Evolutionary conservation across 2,329 filamentous ascomycete genomes (phyloP), one percentile per base, ranked within the genome.

Genomic region (Alternaria triticimaculans): DNA sequence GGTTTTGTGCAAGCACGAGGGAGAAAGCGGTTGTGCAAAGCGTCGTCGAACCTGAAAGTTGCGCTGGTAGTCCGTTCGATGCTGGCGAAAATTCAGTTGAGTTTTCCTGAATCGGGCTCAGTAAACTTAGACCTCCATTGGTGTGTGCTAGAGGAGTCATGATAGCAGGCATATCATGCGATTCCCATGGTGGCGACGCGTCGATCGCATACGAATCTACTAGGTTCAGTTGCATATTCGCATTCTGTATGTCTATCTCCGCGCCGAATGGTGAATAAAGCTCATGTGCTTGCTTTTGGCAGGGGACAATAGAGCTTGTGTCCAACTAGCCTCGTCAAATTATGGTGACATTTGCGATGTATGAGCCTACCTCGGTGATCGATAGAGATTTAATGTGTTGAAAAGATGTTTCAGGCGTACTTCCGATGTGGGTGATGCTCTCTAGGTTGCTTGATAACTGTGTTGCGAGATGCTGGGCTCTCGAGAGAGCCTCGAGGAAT

Each of bases 1-100:
- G n/a, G n/a, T 68, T 68, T 46, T 61, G 60, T 28, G 56, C 55
- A 6, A 65, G 44, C 14, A 70, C 53, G 10, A 68, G 63, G 7
- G 66, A 67, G 49, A 67, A 70, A 28, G 67, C 67, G 18, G 28
- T 41, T 20, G 67, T 67, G 50, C 66, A 70, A 18, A 69, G 61
- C 25, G 60, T 70, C 1, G 66, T 69, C 37, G 37, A 41, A 41
- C 2, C 37, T 41, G 37, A 41, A 18, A 11, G 37, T 41, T 41
- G 37, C 37, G 37, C 37, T 41, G 37, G 9, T 41, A 41, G n/a
- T 41, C 37, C 37, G 5, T 18, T 41, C n/a, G 37, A 41, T 41
- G n/a, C 37, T 41, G 37, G 15, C 37, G 37, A 11, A 11, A 41
- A 41, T 4, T 18, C 37, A 3, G 37, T 3, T n/a, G n/a, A 1